Percentiles rank a stretch among this genome's conserved stretches.
These are phyloP conservation scores for Penicillium ochrochloron DNA, from an alignment of 495 filamentous ascomycete genomes.

Conservation along the genomic window DNA sequence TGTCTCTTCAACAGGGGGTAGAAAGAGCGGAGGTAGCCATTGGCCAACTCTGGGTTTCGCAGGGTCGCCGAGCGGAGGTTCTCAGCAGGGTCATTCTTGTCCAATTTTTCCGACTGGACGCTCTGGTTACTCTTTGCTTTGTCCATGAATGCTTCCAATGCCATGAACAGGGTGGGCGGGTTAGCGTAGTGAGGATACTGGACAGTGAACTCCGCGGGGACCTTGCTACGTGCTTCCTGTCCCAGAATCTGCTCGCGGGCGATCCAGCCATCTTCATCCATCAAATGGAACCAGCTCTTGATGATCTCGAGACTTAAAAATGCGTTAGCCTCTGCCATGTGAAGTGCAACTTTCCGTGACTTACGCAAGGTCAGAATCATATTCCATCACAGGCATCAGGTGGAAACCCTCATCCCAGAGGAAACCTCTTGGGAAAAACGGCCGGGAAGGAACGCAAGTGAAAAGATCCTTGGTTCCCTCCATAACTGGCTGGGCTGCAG, in stretches of 20 bases:
- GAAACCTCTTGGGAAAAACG: slow-evolving; percentile 96
- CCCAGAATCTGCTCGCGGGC: slow-evolving; percentile 95
- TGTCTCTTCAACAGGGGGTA: slow-evolving; percentile 94
- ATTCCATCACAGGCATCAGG: slow-evolving; percentile 87
- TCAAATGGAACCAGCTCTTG: slow-evolving; percentile 92
- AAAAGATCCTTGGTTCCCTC: slow-evolving; percentile 91
- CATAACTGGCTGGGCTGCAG: slow-evolving; percentile 60
- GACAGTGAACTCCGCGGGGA: slow-evolving; percentile 90
- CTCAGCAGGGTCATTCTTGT: slow-evolving; percentile 33
- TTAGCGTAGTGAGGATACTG: slow-evolving; percentile 99
- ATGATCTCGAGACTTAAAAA: slow-evolving; percentile 74
- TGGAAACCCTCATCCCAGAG: slow-evolving; percentile 99
- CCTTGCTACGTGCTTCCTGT: slow-evolving; percentile 92
- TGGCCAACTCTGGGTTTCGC: slow-evolving; percentile 66
- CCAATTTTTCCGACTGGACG: slow-evolving; percentile 27
- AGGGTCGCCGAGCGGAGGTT: slow-evolving; percentile 61
- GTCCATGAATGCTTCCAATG: slow-evolving; percentile 80
- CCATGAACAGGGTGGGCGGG: slow-evolving; percentile 93
- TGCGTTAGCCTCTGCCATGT: slow-evolving; percentile 19
- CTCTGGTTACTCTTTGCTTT: slow-evolving; percentile 60
- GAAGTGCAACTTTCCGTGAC: slow-evolving; percentile 18
- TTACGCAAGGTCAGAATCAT: slow-evolving; percentile 85
- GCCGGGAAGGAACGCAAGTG: slow-evolving; percentile 88
- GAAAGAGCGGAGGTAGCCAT: slow-evolving; percentile 75
- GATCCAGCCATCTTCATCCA: slow-evolving; percentile 99